Base-by-base conservation (phyloP, 2,329 filamentous ascomycete species). In the Xylogone sp. region DNA sequence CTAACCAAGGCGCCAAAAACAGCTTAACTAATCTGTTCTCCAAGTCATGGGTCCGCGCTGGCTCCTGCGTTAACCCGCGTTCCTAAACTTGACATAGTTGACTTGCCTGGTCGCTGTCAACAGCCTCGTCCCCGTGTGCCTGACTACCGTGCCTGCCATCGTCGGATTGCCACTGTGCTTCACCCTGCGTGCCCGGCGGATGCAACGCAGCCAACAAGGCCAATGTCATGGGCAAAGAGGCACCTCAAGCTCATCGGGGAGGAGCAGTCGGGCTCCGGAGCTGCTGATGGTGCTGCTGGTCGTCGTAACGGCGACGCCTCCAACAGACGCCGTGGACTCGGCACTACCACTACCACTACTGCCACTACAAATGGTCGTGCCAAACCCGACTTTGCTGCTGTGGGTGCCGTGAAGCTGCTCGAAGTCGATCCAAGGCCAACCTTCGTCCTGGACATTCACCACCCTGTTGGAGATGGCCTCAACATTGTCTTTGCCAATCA, bases 361-460 rank as follows among this genome's bases (percentile, higher is more conserved):
- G n/a, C n/a, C n/a, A n/a, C n/a, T n/a, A n/a, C n/a, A n/a, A n/a
- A n/a, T n/a, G n/a, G n/a, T n/a, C n/a, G n/a, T 42, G 21, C n/a
- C 18, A 27, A 21, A 7, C 46, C 12, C 3, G 9, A 21, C 34
- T 57, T 55, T 31, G 21, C 43, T 1, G 42, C 22, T 16, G 10
- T 90, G 46, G 83, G 84, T 21, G 75, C 88, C 3, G 69, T 84
- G 13, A 87, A 91, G 63, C 71, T 92, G 42, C 69, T 93, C 27
- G 87, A 92, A 61, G 78, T 86, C 55, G 88, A 93, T 64, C 80
- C 85, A 47, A 75, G 88, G 45, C 88, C 88, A 2, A 88, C 86
- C 0, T 89, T 93, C 60, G 77, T 92, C 34, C 72, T 92, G 24
- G 87, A 91, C 58, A 68, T 87, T 42, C 73, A 74, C 10, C 79